Conservation (phyloP, 345 rosid species). For the Noccaea bulbosa region DNA sequence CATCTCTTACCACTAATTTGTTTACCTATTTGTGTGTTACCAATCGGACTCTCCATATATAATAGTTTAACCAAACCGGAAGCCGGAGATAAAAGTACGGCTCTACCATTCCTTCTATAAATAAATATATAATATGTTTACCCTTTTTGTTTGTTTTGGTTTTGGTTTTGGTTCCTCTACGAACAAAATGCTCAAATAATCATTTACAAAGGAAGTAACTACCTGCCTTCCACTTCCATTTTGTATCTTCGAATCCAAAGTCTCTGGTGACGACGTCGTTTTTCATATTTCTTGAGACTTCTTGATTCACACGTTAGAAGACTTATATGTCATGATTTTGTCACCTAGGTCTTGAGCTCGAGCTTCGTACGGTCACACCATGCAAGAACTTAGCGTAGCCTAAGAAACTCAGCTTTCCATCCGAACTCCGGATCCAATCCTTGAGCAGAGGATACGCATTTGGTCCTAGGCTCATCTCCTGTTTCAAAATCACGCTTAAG, state of each 20-base stretch:
- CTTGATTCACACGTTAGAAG: conserved; percentile 33
- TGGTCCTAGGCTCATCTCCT: conserved; percentile 72
- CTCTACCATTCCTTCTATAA: conserved; percentile 20
- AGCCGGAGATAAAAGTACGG: neutral
- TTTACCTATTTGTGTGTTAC: neutral
- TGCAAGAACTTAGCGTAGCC: conserved; percentile 82
- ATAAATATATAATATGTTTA: conserved; percentile 22
- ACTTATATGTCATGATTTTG: conserved; percentile 8
- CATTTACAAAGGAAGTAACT: conserved; percentile 41
- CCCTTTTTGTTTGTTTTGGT: neutral
- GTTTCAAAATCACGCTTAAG: conserved; percentile 19
- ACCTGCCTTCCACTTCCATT: conserved; percentile 18
- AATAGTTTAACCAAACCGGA: neutral
- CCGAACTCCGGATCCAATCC: conserved; percentile 64
- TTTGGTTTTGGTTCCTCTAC: conserved; percentile 22
- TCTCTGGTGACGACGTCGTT: neutral
- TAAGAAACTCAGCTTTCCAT: conserved; percentile 65
- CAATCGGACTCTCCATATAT: neutral
- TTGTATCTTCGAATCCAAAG: conserved; percentile 13
- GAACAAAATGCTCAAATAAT: conserved; percentile 31
- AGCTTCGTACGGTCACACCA: conserved; percentile 66
- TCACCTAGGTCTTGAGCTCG: conserved; percentile 61
- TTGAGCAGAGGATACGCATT: conserved; percentile 54
- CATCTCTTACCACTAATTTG: too few relatives aligned
- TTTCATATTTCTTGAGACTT: conserved; percentile 10